Evolutionary conservation across 345 rosid species (phyloP).

Genomic region (Psidium guajava): DNA sequence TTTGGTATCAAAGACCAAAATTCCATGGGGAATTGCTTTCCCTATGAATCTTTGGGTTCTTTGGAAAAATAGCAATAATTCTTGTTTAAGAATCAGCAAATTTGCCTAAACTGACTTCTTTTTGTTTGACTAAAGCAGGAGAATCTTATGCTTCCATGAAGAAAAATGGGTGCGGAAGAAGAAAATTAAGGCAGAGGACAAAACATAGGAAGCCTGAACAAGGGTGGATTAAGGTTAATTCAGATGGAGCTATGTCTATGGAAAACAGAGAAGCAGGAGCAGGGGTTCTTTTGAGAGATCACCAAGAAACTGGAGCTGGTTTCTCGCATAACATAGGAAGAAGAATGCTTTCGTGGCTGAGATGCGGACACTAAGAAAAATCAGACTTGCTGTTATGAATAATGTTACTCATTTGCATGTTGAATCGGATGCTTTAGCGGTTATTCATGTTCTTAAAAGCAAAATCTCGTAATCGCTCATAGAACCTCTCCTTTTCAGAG

Average conservation of each 20-base stretch:
- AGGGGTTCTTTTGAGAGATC: background rate
- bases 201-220: background rate
- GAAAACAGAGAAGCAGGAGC: background rate
- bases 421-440: background rate
- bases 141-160: background rate
- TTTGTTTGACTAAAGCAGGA: background rate
- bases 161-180: background rate
- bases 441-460: background rate
- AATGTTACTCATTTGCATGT: background rate
- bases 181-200: background rate
- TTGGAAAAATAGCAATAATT: background rate
- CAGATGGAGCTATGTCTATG: background rate
- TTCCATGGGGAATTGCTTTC: background rate
- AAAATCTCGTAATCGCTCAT: background rate
- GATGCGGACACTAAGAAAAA: background rate
- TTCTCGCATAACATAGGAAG: background rate
- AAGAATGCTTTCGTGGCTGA: background rate
- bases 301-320: background rate
- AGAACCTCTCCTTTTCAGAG: background rate
- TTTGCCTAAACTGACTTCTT: background rate
- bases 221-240: background rate
- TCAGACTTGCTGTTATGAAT: background rate
- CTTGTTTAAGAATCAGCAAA: background rate
- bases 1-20: background rate
- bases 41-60: background rate